phyloP scores from a whole-genome alignment of 2,329 filamentous ascomycete genomes.

The Magnaporthales sp. region DNA sequence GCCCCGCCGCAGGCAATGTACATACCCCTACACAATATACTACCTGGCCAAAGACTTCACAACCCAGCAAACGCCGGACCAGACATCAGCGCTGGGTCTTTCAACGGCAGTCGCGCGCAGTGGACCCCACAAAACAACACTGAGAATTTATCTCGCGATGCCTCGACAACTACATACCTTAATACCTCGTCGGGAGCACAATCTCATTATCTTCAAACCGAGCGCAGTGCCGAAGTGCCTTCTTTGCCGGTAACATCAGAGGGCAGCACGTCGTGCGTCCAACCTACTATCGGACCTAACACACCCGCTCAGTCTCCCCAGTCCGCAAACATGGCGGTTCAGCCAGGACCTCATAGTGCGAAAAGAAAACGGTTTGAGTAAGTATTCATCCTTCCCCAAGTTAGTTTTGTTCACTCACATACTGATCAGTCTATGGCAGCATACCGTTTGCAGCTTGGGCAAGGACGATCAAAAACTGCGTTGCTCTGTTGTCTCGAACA shows the following conservation, averaged over 20 bases:
- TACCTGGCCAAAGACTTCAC: background rate
- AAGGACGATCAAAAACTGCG: background rate
- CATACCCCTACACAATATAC: background rate
- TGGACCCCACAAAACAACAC: background rate
- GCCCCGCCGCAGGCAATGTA: conserved; percentile 3
- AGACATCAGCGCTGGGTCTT: background rate
- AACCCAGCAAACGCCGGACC: background rate
- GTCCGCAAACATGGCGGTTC: background rate
- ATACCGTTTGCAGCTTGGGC: background rate
- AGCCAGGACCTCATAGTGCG: background rate
- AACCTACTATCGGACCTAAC: background rate
- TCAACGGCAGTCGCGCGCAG: background rate
- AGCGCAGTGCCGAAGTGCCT: background rate
- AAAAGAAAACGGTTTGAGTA: conserved; percentile 10
- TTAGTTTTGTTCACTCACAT: background rate
- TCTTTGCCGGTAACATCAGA: background rate
- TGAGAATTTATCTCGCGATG: background rate
- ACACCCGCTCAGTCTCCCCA: background rate
- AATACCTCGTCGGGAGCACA: background rate
- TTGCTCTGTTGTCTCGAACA: background rate
- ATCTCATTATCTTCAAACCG: background rate
- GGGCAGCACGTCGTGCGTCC: background rate
- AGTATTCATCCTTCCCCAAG: background rate
- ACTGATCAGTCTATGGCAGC: background rate
- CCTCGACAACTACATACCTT: background rate